Evolutionary conservation across 805 yeast genomes (phyloP).

Genomic region (Cephaloascus fragrans): DNA sequence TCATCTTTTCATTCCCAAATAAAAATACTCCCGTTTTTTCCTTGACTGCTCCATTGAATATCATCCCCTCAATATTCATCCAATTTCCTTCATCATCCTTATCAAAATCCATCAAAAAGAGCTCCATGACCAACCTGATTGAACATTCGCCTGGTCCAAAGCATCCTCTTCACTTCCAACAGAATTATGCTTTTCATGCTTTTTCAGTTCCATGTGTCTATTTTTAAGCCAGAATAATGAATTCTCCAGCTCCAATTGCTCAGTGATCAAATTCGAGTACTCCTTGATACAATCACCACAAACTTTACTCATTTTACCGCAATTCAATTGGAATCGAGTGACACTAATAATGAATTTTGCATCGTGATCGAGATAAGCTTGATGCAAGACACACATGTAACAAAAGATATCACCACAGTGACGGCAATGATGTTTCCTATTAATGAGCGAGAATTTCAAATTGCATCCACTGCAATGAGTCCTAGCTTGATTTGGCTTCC

Average conservation of each 20-base stretch:
- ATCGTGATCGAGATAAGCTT: slow-evolving; percentile 19
- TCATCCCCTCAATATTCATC: neutral
- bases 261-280: slow-evolving; percentile 8
- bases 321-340: slow-evolving; percentile 15
- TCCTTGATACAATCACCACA: slow-evolving; percentile 22
- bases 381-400: slow-evolving; percentile 14
- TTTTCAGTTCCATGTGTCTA: too few species aligned
- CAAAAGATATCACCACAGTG: slow-evolving; percentile 42
- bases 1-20: neutral
- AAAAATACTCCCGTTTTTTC: neutral
- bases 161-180: neutral
- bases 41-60: too few species aligned
- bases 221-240: too few species aligned
- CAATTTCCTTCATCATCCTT: neutral
- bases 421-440: slow-evolving; percentile 39
- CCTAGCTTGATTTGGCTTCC: slow-evolving; percentile 36
- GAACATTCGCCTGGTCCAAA: slow-evolving; percentile 9
- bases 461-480: slow-evolving; percentile 24
- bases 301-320: slow-evolving; percentile 18
- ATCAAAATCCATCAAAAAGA: slow-evolving; percentile 30
- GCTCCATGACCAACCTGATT: slow-evolving; percentile 45
- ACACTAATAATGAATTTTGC: slow-evolving; percentile 20
- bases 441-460: slow-evolving; percentile 13
- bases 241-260: slow-evolving; percentile 6
- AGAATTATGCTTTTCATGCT: slow-evolving; percentile 6